Conservation (phyloP, 139 green algal genomes). For the Volvox africanus region DNA sequence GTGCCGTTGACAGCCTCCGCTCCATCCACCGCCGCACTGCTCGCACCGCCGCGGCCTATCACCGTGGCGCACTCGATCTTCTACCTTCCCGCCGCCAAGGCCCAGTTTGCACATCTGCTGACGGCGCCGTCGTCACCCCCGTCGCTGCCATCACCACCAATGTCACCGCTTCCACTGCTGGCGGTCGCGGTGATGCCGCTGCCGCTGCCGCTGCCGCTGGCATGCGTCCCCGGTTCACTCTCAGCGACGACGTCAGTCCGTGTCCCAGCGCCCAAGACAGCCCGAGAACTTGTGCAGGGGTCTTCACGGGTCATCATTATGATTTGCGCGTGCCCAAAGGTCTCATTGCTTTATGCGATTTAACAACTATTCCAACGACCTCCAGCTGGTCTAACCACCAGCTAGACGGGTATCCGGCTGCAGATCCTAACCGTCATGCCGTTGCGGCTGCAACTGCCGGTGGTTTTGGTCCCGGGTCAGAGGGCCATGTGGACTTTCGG, state of each 20-base stretch:
- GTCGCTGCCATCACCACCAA: background rate
- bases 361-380: background rate
- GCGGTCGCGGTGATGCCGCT: background rate
- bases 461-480: too few species aligned
- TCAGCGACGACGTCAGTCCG: too few species aligned
- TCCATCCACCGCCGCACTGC: background rate
- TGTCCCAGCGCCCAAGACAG: too few species aligned
- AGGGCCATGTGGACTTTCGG: too few species aligned
- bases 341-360: background rate
- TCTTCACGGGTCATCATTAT: background rate
- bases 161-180: background rate
- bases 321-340: background rate
- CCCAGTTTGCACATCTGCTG: background rate
- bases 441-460: too few species aligned
- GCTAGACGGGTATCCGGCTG: background rate
- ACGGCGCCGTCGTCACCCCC: background rate
- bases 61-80: background rate
- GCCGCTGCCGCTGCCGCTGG: background rate
- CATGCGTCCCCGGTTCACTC: background rate
- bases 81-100: background rate
- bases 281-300: background rate
- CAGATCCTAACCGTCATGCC: too few species aligned
- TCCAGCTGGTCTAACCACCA: background rate
- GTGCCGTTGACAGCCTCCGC: background rate
- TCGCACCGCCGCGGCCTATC: background rate